Base-by-base conservation (phyloP, 495 filamentous ascomycete genomes). In the Penicillium fimorum region DNA sequence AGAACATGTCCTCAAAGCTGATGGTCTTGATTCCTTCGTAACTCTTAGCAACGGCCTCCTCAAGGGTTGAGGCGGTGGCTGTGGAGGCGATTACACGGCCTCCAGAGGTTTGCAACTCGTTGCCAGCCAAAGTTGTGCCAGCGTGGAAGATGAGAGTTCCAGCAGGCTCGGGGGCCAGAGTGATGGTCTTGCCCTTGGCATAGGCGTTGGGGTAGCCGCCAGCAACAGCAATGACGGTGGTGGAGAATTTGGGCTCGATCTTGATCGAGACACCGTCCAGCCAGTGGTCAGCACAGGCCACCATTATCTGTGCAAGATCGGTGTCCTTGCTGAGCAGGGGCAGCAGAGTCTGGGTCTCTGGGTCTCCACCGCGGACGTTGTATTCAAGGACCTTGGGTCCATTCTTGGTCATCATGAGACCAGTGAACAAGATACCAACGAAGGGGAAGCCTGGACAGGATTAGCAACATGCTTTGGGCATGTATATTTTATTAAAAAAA, bases 291-390 rank as follows among this genome's bases (percentile, higher is more conserved):
- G 88, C 85, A 71, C 92, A 96, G 44, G 91, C 92, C 44, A 90
- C 75, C 86, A 97, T 91, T 50, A 97, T 82, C 69, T 96, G 84
- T 1, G 92, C 93, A 56, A 98, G 76, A 74, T 98, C 93, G 35
- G 88, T 89, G 55, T 94, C 87, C 47, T 79, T 69, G 53, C 81
- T 86, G 56, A 98, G 77, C 18, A 97, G 79, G 13, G 91, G 87
- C 7, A 98, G 78, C 7, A 96, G 80, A 11, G 91, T 97, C 76
- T 98, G 93, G 0, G 91, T 96, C 74, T 98, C 94, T 18, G 94
- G 94, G 62, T 98, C 93, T 32, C 94, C 94, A 59, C 96, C 96
- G 51, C 94, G 86, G 47, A 96, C 92, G 63, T 98, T 98, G 76
- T 98, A 98, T 72, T 98, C 94, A 27, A 98, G 82, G 7, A 88